Evolutionary conservation across 345 rosid species (phyloP), one percentile per base, ranked within the genome.

Genomic region (Draba incana): DNA sequence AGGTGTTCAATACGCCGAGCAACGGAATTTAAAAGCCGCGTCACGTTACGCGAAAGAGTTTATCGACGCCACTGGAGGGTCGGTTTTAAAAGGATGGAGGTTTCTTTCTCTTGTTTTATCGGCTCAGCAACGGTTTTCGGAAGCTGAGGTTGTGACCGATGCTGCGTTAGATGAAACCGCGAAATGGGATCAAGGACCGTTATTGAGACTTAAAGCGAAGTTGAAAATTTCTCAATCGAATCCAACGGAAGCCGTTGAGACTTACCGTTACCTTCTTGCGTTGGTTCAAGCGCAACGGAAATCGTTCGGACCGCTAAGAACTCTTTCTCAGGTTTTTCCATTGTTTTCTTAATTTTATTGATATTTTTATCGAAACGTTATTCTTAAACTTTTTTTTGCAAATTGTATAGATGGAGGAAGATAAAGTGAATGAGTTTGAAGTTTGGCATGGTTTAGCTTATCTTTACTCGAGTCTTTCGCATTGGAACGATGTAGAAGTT

Each of bases 91-190:
- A 70, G 98, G 98, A 30, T 93, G 98, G 98, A 87, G 94, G 66
- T 78, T 93, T 37, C 89, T 90, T 6, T 84, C 88, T 25, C 84
- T 88, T 59, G 86, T 90, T 76, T 78, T 93, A 76, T 87, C 97
- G 1, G 97, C 97, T 74, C 97, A 90, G 54, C 96, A 88, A 49
- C 79, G 89, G 70, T 88, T 84, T 71, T 66, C 96, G 4, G 96
- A 88, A 84, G 90, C 98, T 71, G 91, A 85, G 74, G 90, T 87
- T 53, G 97, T 93, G 39, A 88, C 79, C 5, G 96, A 84, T 76
- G 98, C 97, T 66, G 96, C 97, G 71, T 80, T 90, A 52, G 97
- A 90, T 64, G 97, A 90, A 89, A 90, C 89, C 25, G 84, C 89
- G 45, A 90, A 85, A 66, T 93, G 97, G 97, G 97, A 93, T 65